Conservation (phyloP, 148 eudicot genomes). For the Linanthus parryae region DNA sequence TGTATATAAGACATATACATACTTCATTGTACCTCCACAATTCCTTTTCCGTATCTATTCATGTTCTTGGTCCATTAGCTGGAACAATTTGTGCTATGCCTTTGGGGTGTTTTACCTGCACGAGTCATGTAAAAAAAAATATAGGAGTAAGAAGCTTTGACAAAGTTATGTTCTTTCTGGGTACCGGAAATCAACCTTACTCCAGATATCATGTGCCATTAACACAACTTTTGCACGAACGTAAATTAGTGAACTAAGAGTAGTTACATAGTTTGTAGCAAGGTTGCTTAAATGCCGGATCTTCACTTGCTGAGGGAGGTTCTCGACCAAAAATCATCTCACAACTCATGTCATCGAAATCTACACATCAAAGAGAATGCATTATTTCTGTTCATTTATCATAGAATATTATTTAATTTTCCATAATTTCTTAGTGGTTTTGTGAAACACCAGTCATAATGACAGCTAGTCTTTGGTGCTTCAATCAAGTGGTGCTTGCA, state of each 20-base stretch:
- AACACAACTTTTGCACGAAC: background rate
- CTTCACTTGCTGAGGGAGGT: slow-evolving; percentile 11
- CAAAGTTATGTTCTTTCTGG: background rate
- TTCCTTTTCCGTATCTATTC: background rate
- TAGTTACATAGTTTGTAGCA: slow-evolving; percentile 14
- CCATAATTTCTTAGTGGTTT: background rate
- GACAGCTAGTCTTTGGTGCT: background rate
- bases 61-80: slow-evolving; percentile 11
- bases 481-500: background rate
- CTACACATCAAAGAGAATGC: background rate
- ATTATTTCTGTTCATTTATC: background rate
- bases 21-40: background rate
- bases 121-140: slow-evolving; percentile 2
- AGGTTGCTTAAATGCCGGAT: slow-evolving; percentile 19
- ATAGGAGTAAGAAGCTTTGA: too few species aligned
- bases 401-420: background rate
- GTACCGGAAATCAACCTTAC: background rate
- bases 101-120: slow-evolving; percentile 44
- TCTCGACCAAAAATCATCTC: slow-evolving; percentile 19
- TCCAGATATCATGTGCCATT: too few species aligned
- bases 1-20: too few species aligned
- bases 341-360: slow-evolving; percentile 20
- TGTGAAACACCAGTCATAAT: background rate
- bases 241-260: slow-evolving; percentile 1
- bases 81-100: slow-evolving; percentile 32